Base-by-base conservation (phyloP, 306 rosid genomes). In the Vachellia collinsii region DNA sequence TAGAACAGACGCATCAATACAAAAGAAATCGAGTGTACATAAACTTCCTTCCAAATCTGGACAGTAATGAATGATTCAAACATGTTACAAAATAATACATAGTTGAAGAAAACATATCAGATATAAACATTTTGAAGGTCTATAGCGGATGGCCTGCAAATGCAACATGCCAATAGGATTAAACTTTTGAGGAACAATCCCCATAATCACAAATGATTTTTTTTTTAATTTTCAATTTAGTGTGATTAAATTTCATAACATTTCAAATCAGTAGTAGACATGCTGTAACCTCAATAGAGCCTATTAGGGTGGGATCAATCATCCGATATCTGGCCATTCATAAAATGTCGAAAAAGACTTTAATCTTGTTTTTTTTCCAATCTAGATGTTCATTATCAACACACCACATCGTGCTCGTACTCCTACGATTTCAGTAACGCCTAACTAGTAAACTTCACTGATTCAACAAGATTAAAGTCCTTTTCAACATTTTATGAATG, bases 21-120 rank as follows among this genome's bases (percentile, higher is more conserved):
- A 77, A 66, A 67, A 47, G 9, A 42, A 11, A 6, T 64, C 16
- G 64, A 44, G 62, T 41, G 61, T 48, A 83, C 77, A 82, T 59
- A 82, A 80, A 78, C 43, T 62, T 80, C 72, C 53, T 48, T 67
- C 53, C 44, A 65, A 63, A 53, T 39, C 74, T 20, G 83, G 69
- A 50, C 75, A 75, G 76, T 7, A 54, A 58, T 63, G 62, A 81
- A 68, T 54, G 56, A 42, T 58, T 72, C 63, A 16, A 77, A 77
- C 62, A 48, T 82, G 68, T 75, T 67, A 75, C 72, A 37, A 17
- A 48, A 59, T 59, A 58, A 62, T 39, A 56, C 48, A 73, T 61
- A 12, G 83, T 59, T 65, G 75, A 72, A 72, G 78, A 41, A 66
- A 73, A 68, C 12, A 74, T 77, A 44, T 44, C 63, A 36, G 11